Conservation (phyloP, 805 yeast genomes). For the Candida sanyiensis region DNA sequence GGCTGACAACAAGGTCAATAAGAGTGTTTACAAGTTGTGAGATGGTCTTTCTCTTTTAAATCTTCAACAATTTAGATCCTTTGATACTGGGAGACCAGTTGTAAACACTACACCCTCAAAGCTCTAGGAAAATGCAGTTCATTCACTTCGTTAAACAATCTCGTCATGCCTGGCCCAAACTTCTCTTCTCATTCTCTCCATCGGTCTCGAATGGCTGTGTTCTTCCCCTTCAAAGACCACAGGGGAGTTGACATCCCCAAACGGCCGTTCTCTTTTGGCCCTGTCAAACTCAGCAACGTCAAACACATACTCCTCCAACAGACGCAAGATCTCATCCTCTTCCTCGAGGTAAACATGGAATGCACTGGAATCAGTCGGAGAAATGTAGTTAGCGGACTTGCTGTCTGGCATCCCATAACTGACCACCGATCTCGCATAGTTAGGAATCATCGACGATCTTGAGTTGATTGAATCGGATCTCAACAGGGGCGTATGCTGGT, state of each 20-base stretch:
- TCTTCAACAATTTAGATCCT: no score
- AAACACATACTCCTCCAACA: constrained; percentile 25
- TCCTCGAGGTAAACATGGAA: no score
- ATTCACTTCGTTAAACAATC: neutral
- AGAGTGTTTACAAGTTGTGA: constrained; percentile 25
- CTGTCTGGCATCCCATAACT: constrained; percentile 6
- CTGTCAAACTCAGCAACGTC: constrained; percentile 32
- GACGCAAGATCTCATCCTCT: constrained; percentile 5
- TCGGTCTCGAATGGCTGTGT: constrained; percentile 22
- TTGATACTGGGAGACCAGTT: no score
- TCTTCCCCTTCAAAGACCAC: constrained; percentile 30
- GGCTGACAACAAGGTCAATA: constrained; percentile 61
- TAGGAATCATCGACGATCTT: constrained; percentile 21
- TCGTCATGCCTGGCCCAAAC: constrained; percentile 19
- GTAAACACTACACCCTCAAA: no score
- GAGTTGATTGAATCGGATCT: constrained; percentile 21
- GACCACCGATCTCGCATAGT: constrained; percentile 22
- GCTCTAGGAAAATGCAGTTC: neutral
- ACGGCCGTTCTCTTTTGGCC: constrained; percentile 32
- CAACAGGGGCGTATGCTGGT: constrained; percentile 17
- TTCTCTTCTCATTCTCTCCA: constrained; percentile 25
- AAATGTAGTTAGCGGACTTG: neutral
- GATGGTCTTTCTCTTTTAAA: no score
- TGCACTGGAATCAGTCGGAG: constrained; percentile 11
- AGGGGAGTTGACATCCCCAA: constrained; percentile 38